Conservation (phyloP, 495 filamentous ascomycete genomes). For the Thozetella sp. region DNA sequence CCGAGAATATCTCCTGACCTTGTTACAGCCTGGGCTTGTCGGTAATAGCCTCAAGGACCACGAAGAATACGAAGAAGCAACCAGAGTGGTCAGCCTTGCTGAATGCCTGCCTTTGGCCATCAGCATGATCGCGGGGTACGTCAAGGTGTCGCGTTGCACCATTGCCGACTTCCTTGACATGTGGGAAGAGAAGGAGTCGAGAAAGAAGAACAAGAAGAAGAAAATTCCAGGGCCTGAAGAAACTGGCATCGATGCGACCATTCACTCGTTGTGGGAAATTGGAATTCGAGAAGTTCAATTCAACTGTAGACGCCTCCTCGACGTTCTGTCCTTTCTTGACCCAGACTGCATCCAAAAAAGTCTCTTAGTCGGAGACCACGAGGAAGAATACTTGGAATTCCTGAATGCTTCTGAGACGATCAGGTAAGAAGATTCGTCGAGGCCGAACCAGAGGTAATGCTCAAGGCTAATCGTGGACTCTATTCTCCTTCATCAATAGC, state of each 20-base stretch:
- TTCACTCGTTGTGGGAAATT: constrained; percentile 22
- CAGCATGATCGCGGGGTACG: constrained; percentile 19
- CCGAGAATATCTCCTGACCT: constrained; percentile 14
- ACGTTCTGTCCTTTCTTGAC: constrained; percentile 28
- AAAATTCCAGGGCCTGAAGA: neutral
- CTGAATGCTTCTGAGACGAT: constrained; percentile 7
- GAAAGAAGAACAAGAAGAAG: constrained; percentile 3
- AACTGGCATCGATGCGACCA: constrained; percentile 6
- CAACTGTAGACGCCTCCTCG: constrained; percentile 14
- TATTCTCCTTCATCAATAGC: constrained; percentile 2
- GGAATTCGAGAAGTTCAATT: constrained; percentile 18
- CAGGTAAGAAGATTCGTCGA: constrained; percentile 9
- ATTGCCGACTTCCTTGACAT: constrained; percentile 24
- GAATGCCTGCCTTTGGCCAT: constrained; percentile 20
- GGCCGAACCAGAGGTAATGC: neutral
- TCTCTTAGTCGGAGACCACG: constrained; percentile 20
- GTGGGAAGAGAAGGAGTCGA: constrained; percentile 17
- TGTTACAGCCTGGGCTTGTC: constrained; percentile 4
- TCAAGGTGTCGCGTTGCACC: constrained; percentile 14
- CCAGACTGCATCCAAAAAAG: constrained; percentile 16
- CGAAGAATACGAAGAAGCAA: constrained; percentile 12
- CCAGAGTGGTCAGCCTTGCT: constrained; percentile 11
- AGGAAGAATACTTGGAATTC: constrained; percentile 21
- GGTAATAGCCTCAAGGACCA: neutral
- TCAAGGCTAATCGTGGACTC: neutral